Evolutionary conservation across 2,329 filamentous ascomycete species (phyloP).

Genomic region (Calonectria fujianensis): DNA sequence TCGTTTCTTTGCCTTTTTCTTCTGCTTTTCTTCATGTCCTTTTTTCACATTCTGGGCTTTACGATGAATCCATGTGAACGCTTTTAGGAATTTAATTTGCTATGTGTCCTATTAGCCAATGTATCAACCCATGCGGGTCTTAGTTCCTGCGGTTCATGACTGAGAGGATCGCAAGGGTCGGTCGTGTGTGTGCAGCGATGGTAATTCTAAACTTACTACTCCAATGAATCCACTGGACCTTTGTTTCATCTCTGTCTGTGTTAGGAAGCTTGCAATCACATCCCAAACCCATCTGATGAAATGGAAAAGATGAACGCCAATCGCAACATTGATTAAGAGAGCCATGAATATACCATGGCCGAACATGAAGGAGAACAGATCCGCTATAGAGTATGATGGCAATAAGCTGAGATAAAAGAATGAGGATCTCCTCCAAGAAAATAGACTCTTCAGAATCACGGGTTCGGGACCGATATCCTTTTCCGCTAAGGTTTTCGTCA

Average conservation of each 20-base stretch:
- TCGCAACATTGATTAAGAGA: background rate
- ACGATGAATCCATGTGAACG: background rate
- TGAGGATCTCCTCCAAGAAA: slow-evolving; percentile 12
- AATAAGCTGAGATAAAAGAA: background rate
- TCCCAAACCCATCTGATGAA: background rate
- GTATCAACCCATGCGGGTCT: background rate
- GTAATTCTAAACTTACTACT: background rate
- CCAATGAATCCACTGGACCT: background rate
- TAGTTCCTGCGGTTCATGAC: too few species aligned
- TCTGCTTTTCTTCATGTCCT: background rate
- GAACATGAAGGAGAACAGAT: background rate
- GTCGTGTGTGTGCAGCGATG: too few species aligned
- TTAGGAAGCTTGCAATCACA: background rate
- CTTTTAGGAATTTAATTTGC: background rate
- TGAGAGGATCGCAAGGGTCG: too few species aligned
- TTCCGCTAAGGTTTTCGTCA: background rate
- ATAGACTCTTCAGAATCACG: background rate
- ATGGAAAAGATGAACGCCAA: background rate
- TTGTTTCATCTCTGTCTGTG: background rate
- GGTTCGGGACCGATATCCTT: background rate
- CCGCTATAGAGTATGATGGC: background rate
- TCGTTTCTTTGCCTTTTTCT: background rate
- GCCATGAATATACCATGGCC: background rate
- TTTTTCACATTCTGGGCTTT: background rate
- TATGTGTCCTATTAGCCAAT: background rate